Conservation (phyloP, 2,329 filamentous ascomycete species). For the Paecilomyces dactylethromorphus region DNA sequence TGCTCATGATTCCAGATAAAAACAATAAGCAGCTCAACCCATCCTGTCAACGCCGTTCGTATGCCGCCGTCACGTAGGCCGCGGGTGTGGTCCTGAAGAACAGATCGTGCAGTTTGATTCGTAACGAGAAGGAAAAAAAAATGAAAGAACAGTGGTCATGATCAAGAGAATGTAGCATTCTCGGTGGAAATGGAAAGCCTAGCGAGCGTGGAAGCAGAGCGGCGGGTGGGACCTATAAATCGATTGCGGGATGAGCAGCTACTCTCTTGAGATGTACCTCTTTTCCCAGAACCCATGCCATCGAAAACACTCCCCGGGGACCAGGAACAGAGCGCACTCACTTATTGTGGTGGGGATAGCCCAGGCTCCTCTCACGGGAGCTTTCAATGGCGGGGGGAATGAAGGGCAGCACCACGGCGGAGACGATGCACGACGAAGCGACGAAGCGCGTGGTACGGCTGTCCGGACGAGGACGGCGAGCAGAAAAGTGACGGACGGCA, state of each 20-base stretch:
- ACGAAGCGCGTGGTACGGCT: slow-evolving; percentile 34
- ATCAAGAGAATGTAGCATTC: not conserved
- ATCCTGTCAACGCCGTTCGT: not conserved
- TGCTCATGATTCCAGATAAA: not conserved
- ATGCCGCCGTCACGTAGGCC: not conserved
- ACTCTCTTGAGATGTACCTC: not conserved
- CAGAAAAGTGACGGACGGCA: slow-evolving; percentile 39
- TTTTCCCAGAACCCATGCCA: slow-evolving; percentile 3
- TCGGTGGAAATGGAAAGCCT: slow-evolving; percentile 5
- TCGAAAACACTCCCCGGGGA: slow-evolving; percentile 2
- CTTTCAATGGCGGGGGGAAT: slow-evolving; percentile 42
- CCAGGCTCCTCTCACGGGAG: slow-evolving; percentile 33
- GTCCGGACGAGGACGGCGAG: slow-evolving; percentile 32
- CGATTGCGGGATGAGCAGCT: not conserved
- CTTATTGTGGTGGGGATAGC: slow-evolving; percentile 32
- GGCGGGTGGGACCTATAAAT: slow-evolving; percentile 28
- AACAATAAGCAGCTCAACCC: not conserved
- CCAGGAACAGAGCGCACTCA: slow-evolving; percentile 13
- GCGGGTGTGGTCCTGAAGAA: not conserved
- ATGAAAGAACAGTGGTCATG: not conserved
- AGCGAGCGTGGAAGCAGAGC: slow-evolving; percentile 37
- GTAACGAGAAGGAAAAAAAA: not conserved
- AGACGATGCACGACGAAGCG: slow-evolving; percentile 34
- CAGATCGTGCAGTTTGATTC: not conserved
- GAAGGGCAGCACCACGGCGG: slow-evolving; percentile 39